A percentile compares a stretch with the other conserved stretches of the same genome.
These are phyloP conservation scores for Erythrobasidium hasegawianum DNA, from an alignment of 1,284 basidiomycete species.

Conservation along the genomic window DNA sequence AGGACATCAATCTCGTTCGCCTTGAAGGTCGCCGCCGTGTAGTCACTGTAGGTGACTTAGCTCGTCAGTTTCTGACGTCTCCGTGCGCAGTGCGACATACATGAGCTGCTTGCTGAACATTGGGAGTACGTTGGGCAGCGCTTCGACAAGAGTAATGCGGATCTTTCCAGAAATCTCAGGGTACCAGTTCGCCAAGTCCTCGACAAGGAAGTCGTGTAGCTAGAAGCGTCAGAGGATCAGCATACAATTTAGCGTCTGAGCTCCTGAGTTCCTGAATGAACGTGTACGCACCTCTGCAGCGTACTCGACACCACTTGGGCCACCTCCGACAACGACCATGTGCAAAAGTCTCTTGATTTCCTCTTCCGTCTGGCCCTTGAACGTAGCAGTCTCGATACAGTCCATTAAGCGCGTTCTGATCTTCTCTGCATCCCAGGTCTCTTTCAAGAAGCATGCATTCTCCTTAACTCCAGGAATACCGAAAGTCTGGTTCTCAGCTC, in stretches of 20 bases:
- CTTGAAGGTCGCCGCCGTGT: constrained; percentile 94
- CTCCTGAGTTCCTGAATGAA: too few species aligned
- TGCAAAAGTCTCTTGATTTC: constrained; percentile 88
- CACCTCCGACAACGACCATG: constrained; percentile 96
- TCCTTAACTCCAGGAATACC: constrained; percentile 86
- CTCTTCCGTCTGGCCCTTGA: constrained; percentile 77
- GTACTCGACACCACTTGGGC: constrained; percentile 87
- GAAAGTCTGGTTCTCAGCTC: constrained; percentile 92
- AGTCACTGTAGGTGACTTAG: constrained; percentile 53
- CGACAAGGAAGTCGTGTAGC: constrained; percentile 72
- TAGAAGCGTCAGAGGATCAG: neutral
- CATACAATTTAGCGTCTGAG: too few species aligned
- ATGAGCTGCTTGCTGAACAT: constrained; percentile 95
- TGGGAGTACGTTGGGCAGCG: constrained; percentile 88
- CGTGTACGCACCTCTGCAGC: constrained; percentile 89
- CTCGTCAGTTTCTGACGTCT: neutral
- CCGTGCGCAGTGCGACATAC: constrained; percentile 38
- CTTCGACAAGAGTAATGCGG: constrained; percentile 90
- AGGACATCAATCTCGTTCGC: constrained; percentile 92
- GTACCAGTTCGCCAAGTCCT: constrained; percentile 90
- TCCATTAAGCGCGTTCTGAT: constrained; percentile 55
- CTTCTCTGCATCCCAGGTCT: constrained; percentile 85
- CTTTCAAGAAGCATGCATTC: constrained; percentile 95
- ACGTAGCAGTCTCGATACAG: constrained; percentile 82
- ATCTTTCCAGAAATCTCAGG: constrained; percentile 68